Base-by-base conservation (phyloP, 2,329 filamentous ascomycete species). In the Diaporthe sp. region DNA sequence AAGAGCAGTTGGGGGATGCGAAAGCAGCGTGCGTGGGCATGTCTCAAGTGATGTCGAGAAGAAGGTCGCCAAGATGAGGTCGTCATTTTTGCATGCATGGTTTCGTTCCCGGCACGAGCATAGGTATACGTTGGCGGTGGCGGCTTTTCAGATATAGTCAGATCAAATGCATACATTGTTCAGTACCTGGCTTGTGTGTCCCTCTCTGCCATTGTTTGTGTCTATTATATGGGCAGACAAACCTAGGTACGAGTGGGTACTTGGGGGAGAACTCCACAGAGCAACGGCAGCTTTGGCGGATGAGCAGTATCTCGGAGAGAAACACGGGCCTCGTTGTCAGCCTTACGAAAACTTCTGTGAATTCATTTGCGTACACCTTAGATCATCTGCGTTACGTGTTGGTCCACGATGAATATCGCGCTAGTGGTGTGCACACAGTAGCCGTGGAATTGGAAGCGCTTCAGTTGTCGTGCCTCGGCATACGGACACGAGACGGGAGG, bases 11-110 rank as follows among this genome's bases (percentile, higher is more conserved):
- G 22, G 46, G n/a, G n/a, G 57, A 44, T 25, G 13, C 28, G 46
- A 58, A 22, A 67, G 58, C 46, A 57, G 65, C 28, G 31, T 28
- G 49, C n/a, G 25, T 44, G 13, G 31, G 37, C n/a, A 61, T 74
- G 22, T 34, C 28, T 61, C 19, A 70, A 42, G 44, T 53, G 19
- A 59, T 57, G 46, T 55, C 31, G 25, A 67, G 13, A 31, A 12
- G 58, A 65, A 42, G 9, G n/a, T 37, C 25, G 37, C 44, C 49
- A 46, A 73, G 58, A 53, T 46, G 46, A 34, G 57, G 37, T 44
- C 57, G 73, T 67, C 44, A 61, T 61, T 61, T 44, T 44, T 75
- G 74, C 71, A 75, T 73, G 70, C 70, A 69, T 75, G 74, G 61
- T 73, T 34, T 37, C 49, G 37, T 62, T 61, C n/a, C 65, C 31